Evolutionary conservation across 805 yeast species (phyloP).

Genomic region (Jamesozyma rosinii): DNA sequence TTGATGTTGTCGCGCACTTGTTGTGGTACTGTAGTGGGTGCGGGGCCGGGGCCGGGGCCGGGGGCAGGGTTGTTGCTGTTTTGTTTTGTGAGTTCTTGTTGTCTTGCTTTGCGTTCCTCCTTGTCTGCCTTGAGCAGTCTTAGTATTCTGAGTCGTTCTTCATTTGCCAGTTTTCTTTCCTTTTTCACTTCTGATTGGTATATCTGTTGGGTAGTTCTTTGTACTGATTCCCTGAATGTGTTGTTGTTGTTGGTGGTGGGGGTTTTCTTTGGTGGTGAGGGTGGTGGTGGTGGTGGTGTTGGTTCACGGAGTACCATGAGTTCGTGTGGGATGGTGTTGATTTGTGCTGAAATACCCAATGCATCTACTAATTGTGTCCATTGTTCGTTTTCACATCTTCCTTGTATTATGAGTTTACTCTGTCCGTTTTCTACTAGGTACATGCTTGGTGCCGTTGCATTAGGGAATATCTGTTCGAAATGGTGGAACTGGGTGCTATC

Average conservation of each 20-base stretch:
- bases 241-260: background rate
- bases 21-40: background rate
- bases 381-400: constrained; percentile 15
- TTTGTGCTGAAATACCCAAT: constrained; percentile 5
- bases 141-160: constrained; percentile 49
- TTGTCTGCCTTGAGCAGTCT: constrained; percentile 32
- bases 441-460: constrained; percentile 45
- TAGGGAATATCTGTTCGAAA: constrained; percentile 50
- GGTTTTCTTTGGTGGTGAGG: background rate
- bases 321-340: background rate
- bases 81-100: background rate
- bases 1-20: constrained; percentile 24
- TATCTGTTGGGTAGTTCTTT: constrained; percentile 19
- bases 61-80: constrained; percentile 7
- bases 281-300: background rate
- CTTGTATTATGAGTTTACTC: constrained; percentile 37
- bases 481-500: constrained; percentile 37
- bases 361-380: constrained; percentile 5
- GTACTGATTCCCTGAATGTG: constrained; percentile 18
- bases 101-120: constrained; percentile 12
- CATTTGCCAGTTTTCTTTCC: constrained; percentile 29
- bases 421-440: constrained; percentile 43
- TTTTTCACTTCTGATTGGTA: constrained; percentile 27
- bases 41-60: no score
- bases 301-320: background rate